Conservation (phyloP, 768 basidiomycete genomes). For the Mycena floridula region DNA sequence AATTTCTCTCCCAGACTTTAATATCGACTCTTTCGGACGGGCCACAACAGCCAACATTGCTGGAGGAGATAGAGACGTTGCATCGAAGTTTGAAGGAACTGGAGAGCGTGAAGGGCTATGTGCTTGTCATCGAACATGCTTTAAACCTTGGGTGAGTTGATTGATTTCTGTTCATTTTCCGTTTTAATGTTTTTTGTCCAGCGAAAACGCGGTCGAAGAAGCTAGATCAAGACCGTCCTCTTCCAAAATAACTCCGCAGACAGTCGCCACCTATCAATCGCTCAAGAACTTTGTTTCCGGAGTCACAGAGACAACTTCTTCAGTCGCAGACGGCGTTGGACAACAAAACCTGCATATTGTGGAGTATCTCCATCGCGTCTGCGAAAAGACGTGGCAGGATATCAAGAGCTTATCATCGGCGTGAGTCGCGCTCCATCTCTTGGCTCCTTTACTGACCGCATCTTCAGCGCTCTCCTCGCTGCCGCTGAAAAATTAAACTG, state of each 20-base stretch:
- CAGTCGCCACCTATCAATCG: constrained; percentile 50
- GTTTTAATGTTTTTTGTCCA: constrained; percentile 19
- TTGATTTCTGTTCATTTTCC: constrained; percentile 1
- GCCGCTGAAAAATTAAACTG: constrained; percentile 77
- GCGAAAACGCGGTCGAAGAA: constrained; percentile 54
- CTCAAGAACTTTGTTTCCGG: constrained; percentile 56
- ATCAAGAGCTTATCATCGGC: constrained; percentile 60
- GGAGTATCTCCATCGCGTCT: constrained; percentile 53
- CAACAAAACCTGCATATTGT: constrained; percentile 55
- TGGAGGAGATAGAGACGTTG: constrained; percentile 78
- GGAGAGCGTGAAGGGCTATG: constrained; percentile 69
- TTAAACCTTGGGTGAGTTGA: constrained; percentile 61
- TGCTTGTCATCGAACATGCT: constrained; percentile 64
- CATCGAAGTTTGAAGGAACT: constrained; percentile 76
- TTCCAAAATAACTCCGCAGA: constrained; percentile 35
- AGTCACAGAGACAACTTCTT: constrained; percentile 37
- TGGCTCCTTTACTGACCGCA: constrained; percentile 4
- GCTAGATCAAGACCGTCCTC: constrained; percentile 30
- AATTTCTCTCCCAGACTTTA: constrained; percentile 59
- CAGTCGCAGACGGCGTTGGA: constrained; percentile 38
- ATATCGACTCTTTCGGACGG: constrained; percentile 47
- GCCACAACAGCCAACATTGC: constrained; percentile 51
- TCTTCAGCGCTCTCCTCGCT: constrained; percentile 49
- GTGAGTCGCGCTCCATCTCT: constrained; percentile 33
- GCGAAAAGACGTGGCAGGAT: constrained; percentile 68